These are phyloP conservation scores for Voacanga thouarsii DNA, from an alignment of 257 asterid genomes.

Conservation along the genomic window DNA sequence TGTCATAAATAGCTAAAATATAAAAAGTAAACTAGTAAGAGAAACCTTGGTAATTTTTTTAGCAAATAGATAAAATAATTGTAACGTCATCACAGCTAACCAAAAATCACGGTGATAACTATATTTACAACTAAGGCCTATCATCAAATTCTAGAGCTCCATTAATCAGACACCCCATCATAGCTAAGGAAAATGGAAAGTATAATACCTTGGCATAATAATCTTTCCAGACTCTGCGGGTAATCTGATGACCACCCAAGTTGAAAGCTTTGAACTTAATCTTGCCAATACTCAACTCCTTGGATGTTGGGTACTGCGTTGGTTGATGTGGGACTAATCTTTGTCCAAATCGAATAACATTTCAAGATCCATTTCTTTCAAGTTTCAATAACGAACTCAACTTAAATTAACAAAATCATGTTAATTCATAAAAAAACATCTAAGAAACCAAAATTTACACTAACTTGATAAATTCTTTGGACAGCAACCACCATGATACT, in stretches of 20 bases:
- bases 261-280: constrained; percentile 92
- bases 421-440: neutral
- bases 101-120: neutral
- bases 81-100: neutral
- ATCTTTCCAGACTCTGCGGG: constrained; percentile 93
- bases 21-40: neutral
- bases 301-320: constrained; percentile 82
- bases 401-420: neutral
- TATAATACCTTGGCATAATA: constrained; percentile 74
- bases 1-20: neutral
- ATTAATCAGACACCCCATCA: neutral
- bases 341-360: constrained; percentile 39
- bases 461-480: neutral
- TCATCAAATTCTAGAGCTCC: neutral
- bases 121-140: too few species aligned
- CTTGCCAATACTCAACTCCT: constrained; percentile 87
- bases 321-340: constrained; percentile 93
- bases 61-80: neutral
- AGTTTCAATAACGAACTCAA: neutral
- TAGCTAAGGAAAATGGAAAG: neutral
- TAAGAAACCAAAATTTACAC: neutral
- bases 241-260: constrained; percentile 93
- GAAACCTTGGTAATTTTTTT: neutral
- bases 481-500: neutral
- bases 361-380: constrained; percentile 7